These are phyloP conservation scores for Cutaneotrichosporon arboriforme DNA, from an alignment of 1,284 basidiomycete species.

Conservation along the genomic window DNA sequence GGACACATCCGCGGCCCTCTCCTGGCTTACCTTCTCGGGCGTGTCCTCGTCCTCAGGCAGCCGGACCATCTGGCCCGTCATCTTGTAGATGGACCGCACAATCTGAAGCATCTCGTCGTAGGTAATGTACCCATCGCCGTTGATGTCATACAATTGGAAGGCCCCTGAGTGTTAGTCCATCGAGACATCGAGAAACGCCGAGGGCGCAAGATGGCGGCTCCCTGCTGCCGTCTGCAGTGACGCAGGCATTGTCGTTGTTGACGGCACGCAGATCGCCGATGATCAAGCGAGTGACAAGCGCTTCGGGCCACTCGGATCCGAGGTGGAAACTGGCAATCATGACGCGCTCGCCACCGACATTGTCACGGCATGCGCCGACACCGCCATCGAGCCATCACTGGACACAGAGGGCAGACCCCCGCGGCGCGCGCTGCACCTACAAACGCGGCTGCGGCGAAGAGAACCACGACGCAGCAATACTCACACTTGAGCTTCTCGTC, in stretches of 20 bases:
- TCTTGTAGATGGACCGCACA: slow-evolving; percentile 94
- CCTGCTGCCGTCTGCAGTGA: neutral
- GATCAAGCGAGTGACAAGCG: too few species aligned
- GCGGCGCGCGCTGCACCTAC: too few species aligned
- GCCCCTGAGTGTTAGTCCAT: slow-evolving; percentile 66
- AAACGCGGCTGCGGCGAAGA: too few species aligned
- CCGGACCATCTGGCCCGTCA: slow-evolving; percentile 99
- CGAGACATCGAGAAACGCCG: neutral
- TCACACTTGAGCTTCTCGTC: slow-evolving; percentile 98
- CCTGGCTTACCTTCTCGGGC: slow-evolving; percentile 78
- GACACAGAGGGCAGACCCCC: too few species aligned
- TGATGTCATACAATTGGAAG: slow-evolving; percentile 98
- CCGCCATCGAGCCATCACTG: neutral
- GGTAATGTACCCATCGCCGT: slow-evolving; percentile 93
- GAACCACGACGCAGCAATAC: slow-evolving; percentile 39
- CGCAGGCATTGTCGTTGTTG: neutral
- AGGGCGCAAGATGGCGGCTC: neutral
- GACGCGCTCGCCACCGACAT: too few species aligned
- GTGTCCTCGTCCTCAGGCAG: slow-evolving; percentile 97
- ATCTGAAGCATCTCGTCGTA: slow-evolving; percentile 99
- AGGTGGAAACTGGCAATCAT: neutral
- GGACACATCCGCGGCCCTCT: neutral
- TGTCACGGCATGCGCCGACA: neutral
- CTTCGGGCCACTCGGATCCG: neutral
- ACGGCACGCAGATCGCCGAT: neutral